Evolutionary conservation across 495 filamentous ascomycete genomes (phyloP).

Genomic region (Lophiostoma macrostomum): DNA sequence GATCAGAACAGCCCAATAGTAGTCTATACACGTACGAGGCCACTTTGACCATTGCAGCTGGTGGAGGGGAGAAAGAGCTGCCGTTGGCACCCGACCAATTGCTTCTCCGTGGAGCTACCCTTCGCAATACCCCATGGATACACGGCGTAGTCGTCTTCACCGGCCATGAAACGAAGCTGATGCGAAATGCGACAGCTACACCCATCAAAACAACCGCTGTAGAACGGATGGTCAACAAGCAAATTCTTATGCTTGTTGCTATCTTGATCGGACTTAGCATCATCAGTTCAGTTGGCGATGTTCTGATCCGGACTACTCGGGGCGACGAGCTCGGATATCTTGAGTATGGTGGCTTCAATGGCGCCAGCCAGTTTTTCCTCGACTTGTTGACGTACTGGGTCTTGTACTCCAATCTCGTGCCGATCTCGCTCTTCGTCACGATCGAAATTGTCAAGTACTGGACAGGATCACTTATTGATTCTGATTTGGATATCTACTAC

Average conservation of each 20-base stretch:
- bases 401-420: conserved; percentile 93
- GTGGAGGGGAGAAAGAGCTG: conserved; percentile 94
- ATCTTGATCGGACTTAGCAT: conserved; percentile 83
- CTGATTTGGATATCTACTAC: conserved; percentile 97
- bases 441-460: conserved; percentile 98
- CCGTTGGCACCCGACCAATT: conserved; percentile 78
- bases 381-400: conserved; percentile 99
- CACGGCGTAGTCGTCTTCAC: conserved; percentile 97
- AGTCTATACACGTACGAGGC: conserved; percentile 98
- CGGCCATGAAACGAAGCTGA: conserved; percentile 97
- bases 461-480: conserved; percentile 94
- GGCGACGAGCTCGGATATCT: conserved; percentile 66
- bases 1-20: conserved; percentile 97
- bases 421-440: conserved; percentile 96
- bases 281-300: conserved; percentile 85
- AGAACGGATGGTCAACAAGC: conserved; percentile 85
- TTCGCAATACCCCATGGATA: conserved; percentile 97
- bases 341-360: conserved; percentile 55
- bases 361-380: conserved; percentile 79
- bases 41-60: conserved; percentile 85
- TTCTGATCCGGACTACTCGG: conserved; percentile 67
- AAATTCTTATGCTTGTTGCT: conserved; percentile 83
- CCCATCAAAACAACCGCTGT: conserved; percentile 97
- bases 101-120: conserved; percentile 85
- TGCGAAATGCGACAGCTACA: conserved; percentile 96